Evolutionary conservation across 108 stramenopile species (phyloP), one percentile per base, ranked within the genome.

Genomic region (Cyclotella sp.): DNA sequence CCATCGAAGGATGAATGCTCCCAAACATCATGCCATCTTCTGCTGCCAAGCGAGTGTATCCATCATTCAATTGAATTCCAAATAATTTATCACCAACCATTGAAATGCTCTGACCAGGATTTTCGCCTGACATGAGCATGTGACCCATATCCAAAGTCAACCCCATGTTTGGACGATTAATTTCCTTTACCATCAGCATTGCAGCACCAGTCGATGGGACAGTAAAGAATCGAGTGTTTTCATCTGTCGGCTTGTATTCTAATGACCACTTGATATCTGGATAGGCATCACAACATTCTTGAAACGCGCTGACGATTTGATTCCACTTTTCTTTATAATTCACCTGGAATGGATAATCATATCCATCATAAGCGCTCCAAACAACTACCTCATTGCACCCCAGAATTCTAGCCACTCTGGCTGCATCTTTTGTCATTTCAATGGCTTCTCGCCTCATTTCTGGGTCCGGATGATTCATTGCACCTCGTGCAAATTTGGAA

Each of bases 21-120:
- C 95, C 95, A 85, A 96, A 94, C 89, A 93, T 89, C 76, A 96
- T 70, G 6, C 95, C 95, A 60, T 96, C 95, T 71, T 96, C 95
- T 12, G 95, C 95, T 11, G 93, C 95, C 15, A 93, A 64, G 11
- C 95, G 74, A 0, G 88, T 89, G 70, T 89, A 96, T 18, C 94
- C 91, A 68, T 87, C 95, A 70, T 93, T 93, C 9, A 96, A 75
- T 61, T 96, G 95, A 7, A 96, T 85, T 3, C 95, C 95, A 83
- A 89, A 96, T 30, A 96, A 66, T 57, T 92, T 92, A 30, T 83
- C 76, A 11, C 92, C 91, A 13, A 88, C 91, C 89, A 90, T 84
- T 0, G 91, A 87, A 78, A 93, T 92, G 34, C 86, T 88, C 73
- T 96, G 95, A 0, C 86, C 95, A 0, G 95, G 95, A 83, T 93